Evolutionary conservation across 1,284 basidiomycete genomes (phyloP).

Genomic region (Ganoderma sp.): DNA sequence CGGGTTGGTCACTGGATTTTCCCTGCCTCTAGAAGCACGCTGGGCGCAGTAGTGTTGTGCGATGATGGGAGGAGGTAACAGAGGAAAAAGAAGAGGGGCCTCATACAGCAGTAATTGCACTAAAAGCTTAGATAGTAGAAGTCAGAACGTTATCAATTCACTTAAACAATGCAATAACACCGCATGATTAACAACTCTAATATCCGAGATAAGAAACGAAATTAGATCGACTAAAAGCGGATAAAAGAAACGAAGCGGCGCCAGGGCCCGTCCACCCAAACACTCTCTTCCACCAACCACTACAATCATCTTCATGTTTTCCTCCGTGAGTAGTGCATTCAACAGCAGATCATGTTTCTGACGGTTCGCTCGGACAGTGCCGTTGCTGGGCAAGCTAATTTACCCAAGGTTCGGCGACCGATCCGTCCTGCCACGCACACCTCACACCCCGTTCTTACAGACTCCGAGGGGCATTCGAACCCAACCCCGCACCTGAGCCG

Average conservation of each 20-base stretch:
- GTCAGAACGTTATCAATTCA: no score
- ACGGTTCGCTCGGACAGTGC: neutral
- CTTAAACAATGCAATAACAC: no score
- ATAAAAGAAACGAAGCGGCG: no score
- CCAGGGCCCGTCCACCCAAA: neutral
- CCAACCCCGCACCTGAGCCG: slow-evolving; percentile 31
- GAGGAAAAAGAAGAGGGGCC: no score
- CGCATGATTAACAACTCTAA: no score
- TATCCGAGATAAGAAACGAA: no score
- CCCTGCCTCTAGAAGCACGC: no score
- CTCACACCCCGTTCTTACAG: slow-evolving; percentile 35
- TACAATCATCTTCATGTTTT: slow-evolving; percentile 32
- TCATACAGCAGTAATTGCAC: no score
- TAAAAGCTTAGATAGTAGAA: no score
- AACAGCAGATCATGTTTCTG: neutral
- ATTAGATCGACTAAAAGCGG: no score
- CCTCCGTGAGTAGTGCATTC: slow-evolving; percentile 27
- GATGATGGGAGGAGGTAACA: no score
- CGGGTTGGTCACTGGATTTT: neutral
- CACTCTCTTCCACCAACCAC: slow-evolving; percentile 17
- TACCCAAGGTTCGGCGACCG: slow-evolving; percentile 27
- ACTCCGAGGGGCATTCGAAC: slow-evolving; percentile 39
- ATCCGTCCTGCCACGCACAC: slow-evolving; percentile 33
- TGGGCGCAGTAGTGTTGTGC: no score
- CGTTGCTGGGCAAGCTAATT: slow-evolving; percentile 28